A percentile compares a stretch with the other conserved stretches of the same genome.
Conservation (phyloP, 2,329 filamentous ascomycete species). For the Hypoxylon sp. region DNA sequence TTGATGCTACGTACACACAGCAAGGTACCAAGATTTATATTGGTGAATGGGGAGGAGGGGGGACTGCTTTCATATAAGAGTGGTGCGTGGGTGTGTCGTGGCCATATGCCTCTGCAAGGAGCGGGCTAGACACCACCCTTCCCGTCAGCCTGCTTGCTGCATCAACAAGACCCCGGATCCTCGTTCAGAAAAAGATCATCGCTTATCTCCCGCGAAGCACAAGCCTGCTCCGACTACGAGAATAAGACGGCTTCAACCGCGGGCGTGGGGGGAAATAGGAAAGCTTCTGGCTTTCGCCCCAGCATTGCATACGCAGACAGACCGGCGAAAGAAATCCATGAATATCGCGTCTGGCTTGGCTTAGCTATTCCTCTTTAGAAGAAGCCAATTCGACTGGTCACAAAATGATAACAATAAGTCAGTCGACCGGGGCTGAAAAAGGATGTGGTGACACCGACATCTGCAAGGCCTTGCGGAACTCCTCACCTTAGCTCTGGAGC, state of each 20-base stretch:
- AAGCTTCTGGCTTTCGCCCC: neutral
- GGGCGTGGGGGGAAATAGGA: neutral
- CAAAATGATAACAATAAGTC: slow-evolving; percentile 23
- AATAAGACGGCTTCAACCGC: neutral
- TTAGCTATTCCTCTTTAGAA: no score
- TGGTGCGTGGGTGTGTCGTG: neutral
- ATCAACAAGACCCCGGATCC: neutral
- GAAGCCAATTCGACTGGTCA: neutral
- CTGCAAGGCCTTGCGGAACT: no score
- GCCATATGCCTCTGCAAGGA: neutral
- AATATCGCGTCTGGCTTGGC: neutral
- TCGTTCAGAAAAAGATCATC: neutral
- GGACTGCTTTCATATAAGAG: neutral
- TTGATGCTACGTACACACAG: neutral
- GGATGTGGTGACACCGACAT: neutral
- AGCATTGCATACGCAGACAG: neutral
- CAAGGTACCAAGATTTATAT: neutral
- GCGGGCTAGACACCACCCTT: neutral
- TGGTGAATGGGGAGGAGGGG: neutral
- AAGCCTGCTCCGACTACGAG: neutral
- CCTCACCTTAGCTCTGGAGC: no score
- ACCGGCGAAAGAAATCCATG: neutral
- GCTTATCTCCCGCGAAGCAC: neutral
- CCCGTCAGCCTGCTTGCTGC: neutral
- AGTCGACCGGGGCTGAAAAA: neutral